Conservation (phyloP, 1,284 basidiomycete species). For the Heterobasidion irregulare region DNA sequence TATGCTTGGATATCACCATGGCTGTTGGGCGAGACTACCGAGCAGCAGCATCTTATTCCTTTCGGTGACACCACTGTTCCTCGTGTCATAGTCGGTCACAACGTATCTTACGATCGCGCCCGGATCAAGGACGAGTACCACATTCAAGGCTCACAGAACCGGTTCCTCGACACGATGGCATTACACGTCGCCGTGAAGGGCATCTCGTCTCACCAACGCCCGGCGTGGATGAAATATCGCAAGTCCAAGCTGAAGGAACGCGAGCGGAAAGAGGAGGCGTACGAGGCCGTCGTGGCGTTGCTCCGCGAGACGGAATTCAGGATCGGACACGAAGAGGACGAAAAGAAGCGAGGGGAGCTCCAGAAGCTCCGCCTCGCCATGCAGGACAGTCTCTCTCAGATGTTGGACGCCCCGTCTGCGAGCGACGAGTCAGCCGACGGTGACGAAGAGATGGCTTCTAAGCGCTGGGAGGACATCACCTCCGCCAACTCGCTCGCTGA, state of each 20-base stretch:
- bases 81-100: conserved; percentile 85
- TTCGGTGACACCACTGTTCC: conserved; percentile 46
- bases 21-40: conserved; percentile 64
- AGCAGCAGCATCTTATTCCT: conserved; percentile 71
- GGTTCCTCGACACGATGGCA: conserved; percentile 94
- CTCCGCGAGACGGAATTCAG: conserved; percentile 39
- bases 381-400: conserved; percentile 30
- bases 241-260: conserved; percentile 51
- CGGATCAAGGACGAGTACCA: conserved; percentile 83
- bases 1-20: conserved; percentile 97
- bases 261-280: conserved; percentile 49
- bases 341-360: conserved; percentile 22
- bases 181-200: conserved; percentile 93
- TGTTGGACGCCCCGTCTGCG: conserved; percentile 23
- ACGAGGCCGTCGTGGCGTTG: conserved; percentile 43
- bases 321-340: conserved; percentile 28
- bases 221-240: conserved; percentile 84
- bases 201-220: conserved; percentile 92
- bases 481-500: conserved; percentile 90
- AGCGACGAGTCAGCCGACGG: conserved; percentile 27
- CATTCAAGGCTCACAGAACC: conserved; percentile 59
- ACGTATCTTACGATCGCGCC: conserved; percentile 90
- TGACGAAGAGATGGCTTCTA: conserved; percentile 32
- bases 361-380: conserved; percentile 22
- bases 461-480: conserved; percentile 90